Conservation (phyloP, 2,329 filamentous ascomycete species). For the Zopfia rhizophila region DNA sequence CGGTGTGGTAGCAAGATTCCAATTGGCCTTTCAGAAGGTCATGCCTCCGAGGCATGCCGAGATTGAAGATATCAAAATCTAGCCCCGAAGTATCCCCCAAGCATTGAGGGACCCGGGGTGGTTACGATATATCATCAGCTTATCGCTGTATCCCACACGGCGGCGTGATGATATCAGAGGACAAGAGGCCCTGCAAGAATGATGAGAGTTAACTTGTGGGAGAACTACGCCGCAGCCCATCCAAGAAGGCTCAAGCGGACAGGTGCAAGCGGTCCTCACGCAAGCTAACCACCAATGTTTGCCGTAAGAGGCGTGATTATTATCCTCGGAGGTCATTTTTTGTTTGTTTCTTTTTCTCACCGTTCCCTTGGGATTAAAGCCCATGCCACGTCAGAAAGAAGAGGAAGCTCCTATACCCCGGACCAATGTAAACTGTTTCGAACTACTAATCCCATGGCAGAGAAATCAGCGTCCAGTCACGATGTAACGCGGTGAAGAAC, state of each 20-base stretch:
- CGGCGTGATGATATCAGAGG: conserved; percentile 27
- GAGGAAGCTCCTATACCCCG: background rate
- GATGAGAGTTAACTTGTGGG: conserved; percentile 21
- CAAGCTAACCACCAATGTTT: conserved; percentile 12
- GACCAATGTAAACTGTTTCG: conserved; percentile 9
- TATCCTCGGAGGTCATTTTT: conserved; percentile 4
- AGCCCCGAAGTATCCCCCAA: background rate
- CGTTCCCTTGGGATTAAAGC: conserved; percentile 7
- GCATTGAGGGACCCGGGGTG: background rate
- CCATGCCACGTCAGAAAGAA: conserved; percentile 6
- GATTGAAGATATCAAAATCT: conserved; percentile 11
- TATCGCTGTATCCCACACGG: conserved; percentile 35
- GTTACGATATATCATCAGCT: conserved; percentile 32
- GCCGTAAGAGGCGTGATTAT: conserved; percentile 1
- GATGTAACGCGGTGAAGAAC: conserved; percentile 30
- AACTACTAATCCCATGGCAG: conserved; percentile 14
- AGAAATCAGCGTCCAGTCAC: conserved; percentile 17
- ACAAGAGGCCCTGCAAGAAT: conserved; percentile 27
- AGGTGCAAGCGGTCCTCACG: conserved; percentile 16
- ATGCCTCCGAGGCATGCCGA: conserved; percentile 23
- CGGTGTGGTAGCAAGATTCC: conserved; percentile 35
- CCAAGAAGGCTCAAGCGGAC: conserved; percentile 13
- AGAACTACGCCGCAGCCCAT: conserved; percentile 16
- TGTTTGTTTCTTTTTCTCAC: conserved; percentile 14
- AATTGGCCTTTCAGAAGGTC: conserved; percentile 35